Base-by-base conservation (phyloP, 495 filamentous ascomycete species). In the Parathielavia hyrcaniae region DNA sequence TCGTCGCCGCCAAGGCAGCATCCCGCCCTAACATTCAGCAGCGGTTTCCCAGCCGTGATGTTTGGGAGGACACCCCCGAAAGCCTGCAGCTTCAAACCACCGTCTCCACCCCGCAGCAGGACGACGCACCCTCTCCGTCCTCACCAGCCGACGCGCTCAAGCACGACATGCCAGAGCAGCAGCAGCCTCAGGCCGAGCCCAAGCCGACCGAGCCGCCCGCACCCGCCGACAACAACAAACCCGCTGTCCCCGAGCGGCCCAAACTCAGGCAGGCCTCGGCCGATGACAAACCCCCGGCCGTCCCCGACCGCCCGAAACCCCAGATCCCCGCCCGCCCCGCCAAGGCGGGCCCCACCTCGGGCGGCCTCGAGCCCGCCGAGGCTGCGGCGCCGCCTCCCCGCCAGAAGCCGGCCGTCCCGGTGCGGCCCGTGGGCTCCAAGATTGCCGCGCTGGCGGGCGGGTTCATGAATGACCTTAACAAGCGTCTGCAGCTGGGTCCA, bases 1-100 rank as follows among this genome's bases (percentile, higher is more conserved):
- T 75, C 19, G 57, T 65, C 1, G 66, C 69, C 54, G 77, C 76
- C 48, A 67, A 69, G 4, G 77, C 82, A 9, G 78, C 84, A 4
- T 75, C 77, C 23, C 67, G 69, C 13, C 69, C 68, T 2, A 12
- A 39, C 8, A 64, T 82, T 64, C 79, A 83, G 55, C 87, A 87
- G 36, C 81, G 91, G 8, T 99, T 99, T 68, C 93, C 93, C 6
- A 96, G 91, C 67, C 83, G 83, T 38, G 93, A 99, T 72, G 87
- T 97, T 45, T 99, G 93, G 93, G 93, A 99, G 74, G 93, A 99
- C 67, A 83, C 83, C 0, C 92, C 93, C 5, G 88, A 93, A 61
- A 90, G 86, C 64, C 81, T 89, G 46, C 79, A 86, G 54, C 80
- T 95, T 30, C 83, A 87, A 58, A 91, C 93, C 12, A 92, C 87